A percentile compares a stretch with the other conserved stretches of the same genome.
These are phyloP conservation scores for Trifolium subterraneum DNA, from an alignment of 306 rosid species.

Conservation along the genomic window DNA sequence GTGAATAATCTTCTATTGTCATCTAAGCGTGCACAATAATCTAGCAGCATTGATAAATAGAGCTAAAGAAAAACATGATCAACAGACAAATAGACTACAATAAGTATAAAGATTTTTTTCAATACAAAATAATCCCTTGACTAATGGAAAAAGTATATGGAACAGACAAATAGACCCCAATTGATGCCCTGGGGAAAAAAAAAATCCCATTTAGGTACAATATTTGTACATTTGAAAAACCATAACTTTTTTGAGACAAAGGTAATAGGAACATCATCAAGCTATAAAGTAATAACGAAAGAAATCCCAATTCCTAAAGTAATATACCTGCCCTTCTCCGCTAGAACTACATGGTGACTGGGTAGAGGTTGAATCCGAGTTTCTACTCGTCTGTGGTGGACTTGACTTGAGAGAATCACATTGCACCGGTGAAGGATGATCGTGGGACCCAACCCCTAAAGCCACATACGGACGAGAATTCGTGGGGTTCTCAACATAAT, in stretches of 20 bases:
- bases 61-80: no score
- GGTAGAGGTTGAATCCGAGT: constrained; percentile 70
- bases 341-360: constrained; percentile 77
- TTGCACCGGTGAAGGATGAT: constrained; percentile 50
- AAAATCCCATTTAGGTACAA: neutral
- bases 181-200: no score
- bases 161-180: no score
- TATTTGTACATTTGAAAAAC: neutral
- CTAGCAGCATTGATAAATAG: no score
- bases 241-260: neutral
- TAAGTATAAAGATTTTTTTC: no score
- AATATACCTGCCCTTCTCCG: constrained; percentile 76
- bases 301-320: constrained; percentile 13
- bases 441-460: constrained; percentile 45
- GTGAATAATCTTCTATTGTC: no score
- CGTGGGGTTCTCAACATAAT: constrained; percentile 46
- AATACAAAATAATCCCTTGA: no score
- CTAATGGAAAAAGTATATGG: no score
- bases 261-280: constrained; percentile 7
- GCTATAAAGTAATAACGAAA: constrained; percentile 32
- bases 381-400: constrained; percentile 71
- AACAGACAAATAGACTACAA: no score
- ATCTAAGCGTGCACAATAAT: no score
- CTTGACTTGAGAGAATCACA: constrained; percentile 59
- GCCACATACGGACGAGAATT: constrained; percentile 47